Evolutionary conservation across 495 filamentous ascomycete genomes (phyloP), one percentile per base, ranked within the genome.

Genomic region (Gamarada debralockiae): DNA sequence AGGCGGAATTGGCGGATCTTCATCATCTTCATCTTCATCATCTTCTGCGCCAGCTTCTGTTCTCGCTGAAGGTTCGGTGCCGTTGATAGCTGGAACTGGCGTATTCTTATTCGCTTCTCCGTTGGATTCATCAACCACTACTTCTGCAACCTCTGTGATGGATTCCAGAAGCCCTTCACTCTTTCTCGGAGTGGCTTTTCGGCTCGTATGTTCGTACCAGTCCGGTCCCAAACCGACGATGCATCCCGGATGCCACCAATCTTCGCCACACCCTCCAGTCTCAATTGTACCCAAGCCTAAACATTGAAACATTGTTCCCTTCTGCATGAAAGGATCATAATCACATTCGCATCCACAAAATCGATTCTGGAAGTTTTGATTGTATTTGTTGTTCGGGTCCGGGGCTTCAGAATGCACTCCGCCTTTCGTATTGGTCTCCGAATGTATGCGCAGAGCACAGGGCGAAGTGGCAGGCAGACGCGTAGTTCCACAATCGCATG

Each of bases 291-390:
- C 91, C 3, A 99, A 76, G 0, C 91, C 90, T 2, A 97, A 66
- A 66, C 95, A 99, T 70, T 99, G 95, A 65, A 92, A 97, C 95
- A 99, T 99, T n/a, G 90, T 97, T 1, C 93, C 93, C 59, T 90
- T 92, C 67, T 99, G 90, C 63, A 84, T 73, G 36, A 90, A 72
- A 0, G 90, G 80, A 61, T 95, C 83, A 62, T 99, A 99, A 47
- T 90, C 77, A 60, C 90, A 82, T 23, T 77, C 81, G 62, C 95
- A 99, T 12, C 86, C 89, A 66, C 95, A 99, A 69, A 97, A 99
- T 47, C 79, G 79, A 56, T 96, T 96, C 58, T 80, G 80, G 58
- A 92, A 97, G 68, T 99, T 99, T 31, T 96, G 85, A 61, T 96
- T 95, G 70, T 97, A 97, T 59, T 79, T 81, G 75, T 97, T 97